Conservation (phyloP, 768 basidiomycete genomes). For the Suillus americanus region DNA sequence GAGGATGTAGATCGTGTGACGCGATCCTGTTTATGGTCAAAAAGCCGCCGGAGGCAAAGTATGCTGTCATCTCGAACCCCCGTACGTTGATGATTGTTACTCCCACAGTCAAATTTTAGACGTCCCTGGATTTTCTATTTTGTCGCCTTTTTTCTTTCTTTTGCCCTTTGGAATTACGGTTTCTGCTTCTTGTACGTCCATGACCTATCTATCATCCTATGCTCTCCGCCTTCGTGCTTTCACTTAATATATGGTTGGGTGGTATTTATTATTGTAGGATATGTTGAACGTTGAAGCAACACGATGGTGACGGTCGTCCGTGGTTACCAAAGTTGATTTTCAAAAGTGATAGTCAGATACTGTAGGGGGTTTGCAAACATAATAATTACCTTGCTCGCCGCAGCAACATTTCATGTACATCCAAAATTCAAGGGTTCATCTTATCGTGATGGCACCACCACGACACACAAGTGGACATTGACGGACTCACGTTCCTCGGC, state of each 20-base stretch:
- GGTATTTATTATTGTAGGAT: constrained; percentile 10
- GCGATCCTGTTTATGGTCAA: constrained; percentile 33
- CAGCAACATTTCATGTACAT: neutral
- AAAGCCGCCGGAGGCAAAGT: constrained; percentile 22
- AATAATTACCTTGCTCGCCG: neutral
- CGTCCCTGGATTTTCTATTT: neutral
- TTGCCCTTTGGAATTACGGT: neutral
- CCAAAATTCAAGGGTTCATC: neutral
- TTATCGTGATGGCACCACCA: neutral
- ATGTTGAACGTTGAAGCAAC: neutral
- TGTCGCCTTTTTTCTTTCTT: neutral
- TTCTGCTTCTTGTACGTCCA: neutral
- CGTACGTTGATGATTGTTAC: neutral
- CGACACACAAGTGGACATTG: neutral
- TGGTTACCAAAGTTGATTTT: neutral
- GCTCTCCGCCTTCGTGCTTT: constrained; percentile 9
- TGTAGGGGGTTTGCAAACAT: neutral
- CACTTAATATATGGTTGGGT: constrained; percentile 1
- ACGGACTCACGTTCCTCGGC: neutral
- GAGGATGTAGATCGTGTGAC: constrained; percentile 12
- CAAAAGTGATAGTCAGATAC: neutral
- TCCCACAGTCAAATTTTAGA: neutral
- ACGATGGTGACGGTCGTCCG: neutral
- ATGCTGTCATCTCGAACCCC: constrained; percentile 17
- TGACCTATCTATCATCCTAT: constrained; percentile 6